Conservation (phyloP, 192 early-diverging fungal genomes). For the Kappamyces sp. region DNA sequence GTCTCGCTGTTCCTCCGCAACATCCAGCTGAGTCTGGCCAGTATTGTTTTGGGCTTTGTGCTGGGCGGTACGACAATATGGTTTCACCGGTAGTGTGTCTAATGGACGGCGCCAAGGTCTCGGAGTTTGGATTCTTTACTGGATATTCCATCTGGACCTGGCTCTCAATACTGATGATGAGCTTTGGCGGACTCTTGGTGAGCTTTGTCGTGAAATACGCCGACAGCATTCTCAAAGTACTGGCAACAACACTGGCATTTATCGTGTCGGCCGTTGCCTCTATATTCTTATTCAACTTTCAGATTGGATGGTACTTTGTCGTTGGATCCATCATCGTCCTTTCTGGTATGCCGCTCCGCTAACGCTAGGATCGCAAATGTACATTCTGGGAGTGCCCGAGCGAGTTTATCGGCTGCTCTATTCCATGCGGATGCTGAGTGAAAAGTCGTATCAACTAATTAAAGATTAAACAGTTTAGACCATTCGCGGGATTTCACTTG, state of each 20-base stretch:
- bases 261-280: slow-evolving; percentile 69
- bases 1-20: slow-evolving; percentile 76
- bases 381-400: too few species aligned
- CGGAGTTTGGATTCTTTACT: background rate
- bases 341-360: too few species aligned
- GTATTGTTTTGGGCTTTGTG: background rate
- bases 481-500: too few species aligned
- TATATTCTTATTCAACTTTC: slow-evolving; percentile 65
- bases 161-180: background rate
- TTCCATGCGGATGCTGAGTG: too few species aligned
- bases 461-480: too few species aligned
- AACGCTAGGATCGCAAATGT: too few species aligned
- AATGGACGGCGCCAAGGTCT: background rate
- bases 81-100: background rate
- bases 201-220: too few species aligned
- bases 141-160: background rate
- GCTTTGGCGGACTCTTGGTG: background rate
- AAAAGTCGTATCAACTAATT: too few species aligned
- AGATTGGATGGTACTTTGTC: slow-evolving; percentile 55
- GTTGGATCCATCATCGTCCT: slow-evolving; percentile 41
- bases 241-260: slow-evolving; percentile 80
- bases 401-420: too few species aligned
- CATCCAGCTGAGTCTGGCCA: slow-evolving; percentile 77
- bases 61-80: background rate
- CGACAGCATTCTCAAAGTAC: slow-evolving; percentile 84